Conservation (phyloP, 768 basidiomycete species). For the Lyophyllum shimeji region DNA sequence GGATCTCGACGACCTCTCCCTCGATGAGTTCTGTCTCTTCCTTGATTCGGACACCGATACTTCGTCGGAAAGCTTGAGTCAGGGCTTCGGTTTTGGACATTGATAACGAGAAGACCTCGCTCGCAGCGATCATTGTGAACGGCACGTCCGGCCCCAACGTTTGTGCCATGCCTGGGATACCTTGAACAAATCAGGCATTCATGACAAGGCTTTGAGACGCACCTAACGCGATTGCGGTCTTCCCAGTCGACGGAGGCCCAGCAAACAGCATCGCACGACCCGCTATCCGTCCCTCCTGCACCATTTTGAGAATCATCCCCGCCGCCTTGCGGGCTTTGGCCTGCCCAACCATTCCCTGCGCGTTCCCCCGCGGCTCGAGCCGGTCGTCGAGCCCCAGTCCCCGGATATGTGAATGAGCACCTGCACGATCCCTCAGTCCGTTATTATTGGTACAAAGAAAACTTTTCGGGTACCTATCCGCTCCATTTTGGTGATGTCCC, state of each 20-base stretch:
- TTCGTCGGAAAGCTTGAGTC: constrained; percentile 93
- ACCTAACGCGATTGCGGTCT: constrained; percentile 98
- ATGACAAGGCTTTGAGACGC: constrained; percentile 21
- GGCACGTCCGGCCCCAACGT: constrained; percentile 92
- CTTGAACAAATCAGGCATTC: not conserved
- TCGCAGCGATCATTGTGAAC: constrained; percentile 96
- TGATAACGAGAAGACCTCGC: constrained; percentile 96
- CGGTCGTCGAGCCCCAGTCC: constrained; percentile 92
- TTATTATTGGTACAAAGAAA: not conserved
- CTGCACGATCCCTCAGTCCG: constrained; percentile 36
- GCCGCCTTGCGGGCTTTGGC: constrained; percentile 95
- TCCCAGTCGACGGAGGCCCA: constrained; percentile 95
- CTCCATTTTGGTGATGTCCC: constrained; percentile 92
- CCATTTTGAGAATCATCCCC: constrained; percentile 97
- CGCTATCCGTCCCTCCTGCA: constrained; percentile 93
- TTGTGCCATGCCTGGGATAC: constrained; percentile 84
- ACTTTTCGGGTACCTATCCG: constrained; percentile 61
- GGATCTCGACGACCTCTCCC: constrained; percentile 98
- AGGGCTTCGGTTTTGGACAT: constrained; percentile 99
- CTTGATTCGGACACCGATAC: constrained; percentile 96
- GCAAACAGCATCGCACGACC: constrained; percentile 97
- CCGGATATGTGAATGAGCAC: constrained; percentile 92
- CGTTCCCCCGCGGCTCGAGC: constrained; percentile 84
- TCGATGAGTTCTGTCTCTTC: constrained; percentile 98
- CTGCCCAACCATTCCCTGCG: constrained; percentile 98